phyloP scores from a whole-genome alignment of 78 protist genomes.

The Emiliania huxleyi region DNA sequence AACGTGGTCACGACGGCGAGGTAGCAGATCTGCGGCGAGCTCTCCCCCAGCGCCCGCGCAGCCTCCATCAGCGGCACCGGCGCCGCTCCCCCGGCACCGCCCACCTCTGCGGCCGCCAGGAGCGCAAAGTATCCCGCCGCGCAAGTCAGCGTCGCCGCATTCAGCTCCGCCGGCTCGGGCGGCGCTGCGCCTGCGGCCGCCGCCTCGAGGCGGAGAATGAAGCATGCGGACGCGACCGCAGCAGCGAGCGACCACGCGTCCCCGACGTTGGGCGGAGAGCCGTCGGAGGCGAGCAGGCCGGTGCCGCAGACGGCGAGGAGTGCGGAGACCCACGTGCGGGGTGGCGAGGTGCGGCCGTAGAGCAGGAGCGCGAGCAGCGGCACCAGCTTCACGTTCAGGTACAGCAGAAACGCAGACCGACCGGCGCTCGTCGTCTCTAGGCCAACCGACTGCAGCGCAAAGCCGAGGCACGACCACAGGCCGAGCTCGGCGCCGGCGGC shows the following conservation, averaged over 20 bases:
- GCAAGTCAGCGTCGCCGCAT: not conserved
- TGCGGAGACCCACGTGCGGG: not conserved
- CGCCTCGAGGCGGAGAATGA: not conserved
- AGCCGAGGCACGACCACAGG: not conserved
- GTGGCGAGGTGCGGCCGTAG: not conserved
- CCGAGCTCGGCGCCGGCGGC: not conserved
- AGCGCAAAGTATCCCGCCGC: not conserved
- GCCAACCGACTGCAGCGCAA: conserved; percentile 20
- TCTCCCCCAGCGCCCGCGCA: not conserved
- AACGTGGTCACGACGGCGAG: conserved; percentile 12
- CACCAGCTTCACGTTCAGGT: conserved; percentile 37
- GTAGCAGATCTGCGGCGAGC: not conserved
- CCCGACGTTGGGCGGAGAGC: not conserved
- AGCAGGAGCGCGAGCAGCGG: not conserved
- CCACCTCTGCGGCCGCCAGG: not conserved
- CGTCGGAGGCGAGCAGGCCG: not conserved
- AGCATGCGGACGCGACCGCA: not conserved
- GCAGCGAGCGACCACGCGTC: conserved; percentile 19
- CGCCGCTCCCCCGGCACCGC: not conserved
- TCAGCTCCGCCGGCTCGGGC: not conserved
- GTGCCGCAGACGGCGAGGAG: not conserved
- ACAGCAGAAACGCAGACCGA: conserved; percentile 31
- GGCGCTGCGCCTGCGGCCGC: not conserved
- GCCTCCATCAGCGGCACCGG: not conserved
- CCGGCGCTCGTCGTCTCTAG: conserved; percentile 18